These are phyloP conservation scores for Wickerhamiella musiphila DNA, from an alignment of 805 yeast species.

Conservation along the genomic window DNA sequence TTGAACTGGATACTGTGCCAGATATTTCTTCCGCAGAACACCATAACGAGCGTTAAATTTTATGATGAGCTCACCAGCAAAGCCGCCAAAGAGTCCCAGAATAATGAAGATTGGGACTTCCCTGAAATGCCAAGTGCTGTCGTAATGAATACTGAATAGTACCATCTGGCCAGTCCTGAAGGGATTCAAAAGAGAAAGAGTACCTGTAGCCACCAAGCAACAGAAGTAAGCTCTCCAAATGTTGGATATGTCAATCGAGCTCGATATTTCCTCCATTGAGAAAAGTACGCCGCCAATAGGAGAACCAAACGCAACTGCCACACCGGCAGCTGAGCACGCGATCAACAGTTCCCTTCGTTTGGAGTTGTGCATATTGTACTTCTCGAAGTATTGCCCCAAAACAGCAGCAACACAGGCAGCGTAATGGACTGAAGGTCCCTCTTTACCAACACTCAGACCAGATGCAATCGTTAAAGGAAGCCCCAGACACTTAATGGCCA, in stretches of 20 bases:
- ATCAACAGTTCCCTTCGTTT: constrained; percentile 43
- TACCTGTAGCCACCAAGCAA: constrained; percentile 70
- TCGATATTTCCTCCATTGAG: constrained; percentile 77
- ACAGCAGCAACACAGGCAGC: constrained; percentile 90
- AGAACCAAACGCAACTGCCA: constrained; percentile 93
- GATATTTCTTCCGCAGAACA: constrained; percentile 54
- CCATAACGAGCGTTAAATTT: constrained; percentile 62
- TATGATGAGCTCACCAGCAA: constrained; percentile 66
- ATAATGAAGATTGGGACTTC: constrained; percentile 63
- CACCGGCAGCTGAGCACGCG: constrained; percentile 95
- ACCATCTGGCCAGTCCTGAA: constrained; percentile 91
- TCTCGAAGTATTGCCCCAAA: constrained; percentile 38
- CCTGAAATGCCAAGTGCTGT: constrained; percentile 67
- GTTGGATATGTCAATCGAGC: constrained; percentile 54
- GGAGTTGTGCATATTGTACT: constrained; percentile 21
- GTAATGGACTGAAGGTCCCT: constrained; percentile 96
- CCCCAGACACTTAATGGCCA: constrained; percentile 59
- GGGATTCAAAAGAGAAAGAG: constrained; percentile 69
- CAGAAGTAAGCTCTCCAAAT: constrained; percentile 88
- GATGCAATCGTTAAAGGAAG: constrained; percentile 85
- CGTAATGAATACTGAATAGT: constrained; percentile 78
- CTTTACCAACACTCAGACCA: constrained; percentile 89
- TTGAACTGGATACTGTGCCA: constrained; percentile 38
- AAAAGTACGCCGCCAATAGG: constrained; percentile 91
- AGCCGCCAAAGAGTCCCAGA: constrained; percentile 80